Evolutionary conservation across 2,329 filamentous ascomycete species (phyloP), one percentile per base, ranked within the genome.

Genomic region (Coniochaeta sp.): DNA sequence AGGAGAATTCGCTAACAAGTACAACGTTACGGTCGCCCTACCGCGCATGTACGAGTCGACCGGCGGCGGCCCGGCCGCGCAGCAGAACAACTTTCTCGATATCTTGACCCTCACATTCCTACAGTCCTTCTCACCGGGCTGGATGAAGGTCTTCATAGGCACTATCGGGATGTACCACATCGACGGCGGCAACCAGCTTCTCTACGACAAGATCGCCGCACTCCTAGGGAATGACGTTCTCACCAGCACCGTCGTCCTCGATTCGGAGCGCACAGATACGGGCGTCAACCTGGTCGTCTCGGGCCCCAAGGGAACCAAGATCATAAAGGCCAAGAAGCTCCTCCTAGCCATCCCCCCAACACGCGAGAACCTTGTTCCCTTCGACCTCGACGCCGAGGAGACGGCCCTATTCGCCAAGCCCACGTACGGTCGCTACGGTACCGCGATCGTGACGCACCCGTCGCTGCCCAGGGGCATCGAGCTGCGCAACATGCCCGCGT

Each of bases 281-380:
- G 71, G 71, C 50, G 67, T 71, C 6, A 61, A 66, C 8, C 63
- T 76, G 17, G 65, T 68, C 17, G 71, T 75, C 54, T 59, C 64
- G 54, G 67, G 64, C 34, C 59, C 60, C 4, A 60, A 58, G 9
- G 67, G 68, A 24, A 30, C 19, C 32, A 57, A 54, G 17, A 62
- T 66, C 61, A 68, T 77, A 47, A 60, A 63, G 17, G 72, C 73
- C 9, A 71, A 72, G 58, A 68, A 68, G 40, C 67, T 76, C 1
- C 66, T 77, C 19, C 62, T 76, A 54, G 66, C 75, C 26, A 68
- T 75, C 50, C 70, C 72, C 26, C 75, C 75, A 0, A 72, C 66
- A 2, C 54, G 67, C 0, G 58, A 60, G 16, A 72, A 74, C 57
- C 58, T 74, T 52, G 62, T 61, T 3, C 67, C 68, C 2, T 71